Evolutionary conservation across 2,329 filamentous ascomycete genomes (phyloP).

Genomic region (Pezicula radicicola): DNA sequence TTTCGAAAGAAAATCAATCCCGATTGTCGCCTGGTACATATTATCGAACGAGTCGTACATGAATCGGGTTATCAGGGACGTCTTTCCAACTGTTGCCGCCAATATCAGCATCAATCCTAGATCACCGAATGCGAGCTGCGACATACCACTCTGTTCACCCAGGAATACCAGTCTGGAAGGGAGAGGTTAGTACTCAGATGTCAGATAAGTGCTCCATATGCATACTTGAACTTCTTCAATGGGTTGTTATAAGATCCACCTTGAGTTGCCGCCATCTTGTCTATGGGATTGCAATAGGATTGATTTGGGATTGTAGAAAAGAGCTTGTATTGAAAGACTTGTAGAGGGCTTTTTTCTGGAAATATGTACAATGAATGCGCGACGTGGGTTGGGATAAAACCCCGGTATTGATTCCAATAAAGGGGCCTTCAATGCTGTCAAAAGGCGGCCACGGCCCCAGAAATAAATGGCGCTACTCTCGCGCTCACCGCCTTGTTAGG

Average conservation of each 20-base stretch:
- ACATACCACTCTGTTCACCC: slow-evolving; percentile 95
- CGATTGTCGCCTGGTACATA: slow-evolving; percentile 98
- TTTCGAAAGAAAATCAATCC: slow-evolving; percentile 99
- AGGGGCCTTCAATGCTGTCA: not conserved
- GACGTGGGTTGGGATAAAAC: not conserved
- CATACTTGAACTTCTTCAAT: slow-evolving; percentile 99
- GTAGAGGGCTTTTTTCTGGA: not conserved
- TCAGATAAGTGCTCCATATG: not conserved
- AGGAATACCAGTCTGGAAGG: slow-evolving; percentile 82
- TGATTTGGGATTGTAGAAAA: not conserved
- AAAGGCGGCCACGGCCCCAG: not conserved
- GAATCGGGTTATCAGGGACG: slow-evolving; percentile 96
- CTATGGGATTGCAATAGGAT: slow-evolving; percentile 4
- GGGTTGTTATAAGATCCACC: slow-evolving; percentile 96
- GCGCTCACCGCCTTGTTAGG: too few species aligned
- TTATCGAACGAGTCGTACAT: slow-evolving; percentile 99
- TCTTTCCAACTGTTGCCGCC: slow-evolving; percentile 80
- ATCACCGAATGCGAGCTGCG: slow-evolving; percentile 14
- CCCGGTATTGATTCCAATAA: not conserved
- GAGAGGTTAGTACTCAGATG: slow-evolving; percentile 13
- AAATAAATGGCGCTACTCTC: too few species aligned
- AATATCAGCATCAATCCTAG: slow-evolving; percentile 12
- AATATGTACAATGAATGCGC: slow-evolving; percentile 10
- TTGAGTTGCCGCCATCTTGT: slow-evolving; percentile 72
- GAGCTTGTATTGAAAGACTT: slow-evolving; percentile 2